Percentiles rank a stretch among this genome's conserved stretches.
Conservation (phyloP, 2,329 filamentous ascomycete genomes). For the Domatiomyces catenatus region DNA sequence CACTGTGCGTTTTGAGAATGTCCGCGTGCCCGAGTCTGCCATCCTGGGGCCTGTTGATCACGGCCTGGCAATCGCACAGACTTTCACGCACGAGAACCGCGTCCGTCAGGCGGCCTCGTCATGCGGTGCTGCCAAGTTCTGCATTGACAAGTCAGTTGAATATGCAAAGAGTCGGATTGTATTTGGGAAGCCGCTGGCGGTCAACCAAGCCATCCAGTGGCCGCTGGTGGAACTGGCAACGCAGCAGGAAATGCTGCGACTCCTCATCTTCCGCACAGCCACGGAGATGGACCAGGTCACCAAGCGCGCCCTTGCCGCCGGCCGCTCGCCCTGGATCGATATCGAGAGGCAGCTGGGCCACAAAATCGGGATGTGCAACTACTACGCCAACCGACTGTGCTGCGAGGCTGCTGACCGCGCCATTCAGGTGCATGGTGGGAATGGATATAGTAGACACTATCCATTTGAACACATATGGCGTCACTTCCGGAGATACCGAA, state of each 20-base stretch:
- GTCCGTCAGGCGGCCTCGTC: constrained; percentile 49
- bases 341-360: constrained; percentile 45
- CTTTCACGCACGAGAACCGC: constrained; percentile 51
- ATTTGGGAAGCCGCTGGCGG: constrained; percentile 41
- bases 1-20: constrained; percentile 41
- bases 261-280: constrained; percentile 47
- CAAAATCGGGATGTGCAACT: constrained; percentile 52
- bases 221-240: constrained; percentile 47
- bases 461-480: constrained; percentile 53
- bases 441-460: constrained; percentile 42
- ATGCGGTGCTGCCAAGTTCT: constrained; percentile 44
- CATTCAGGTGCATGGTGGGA: constrained; percentile 47
- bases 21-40: constrained; percentile 39
- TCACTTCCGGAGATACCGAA: constrained; percentile 47
- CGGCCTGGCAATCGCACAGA: constrained; percentile 46
- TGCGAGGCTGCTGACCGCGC: constrained; percentile 46
- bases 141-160: constrained; percentile 41
- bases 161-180: constrained; percentile 41
- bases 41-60: constrained; percentile 39
- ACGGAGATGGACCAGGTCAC: constrained; percentile 41
- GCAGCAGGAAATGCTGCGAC: constrained; percentile 46
- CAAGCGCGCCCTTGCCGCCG: constrained; percentile 12
- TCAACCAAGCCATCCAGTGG: constrained; percentile 50
- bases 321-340: constrained; percentile 32
- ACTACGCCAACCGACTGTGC: constrained; percentile 46